Evolutionary conservation across 2,329 filamentous ascomycete genomes (phyloP), one percentile per base, ranked within the genome.

Genomic region (Penicillium sp.): DNA sequence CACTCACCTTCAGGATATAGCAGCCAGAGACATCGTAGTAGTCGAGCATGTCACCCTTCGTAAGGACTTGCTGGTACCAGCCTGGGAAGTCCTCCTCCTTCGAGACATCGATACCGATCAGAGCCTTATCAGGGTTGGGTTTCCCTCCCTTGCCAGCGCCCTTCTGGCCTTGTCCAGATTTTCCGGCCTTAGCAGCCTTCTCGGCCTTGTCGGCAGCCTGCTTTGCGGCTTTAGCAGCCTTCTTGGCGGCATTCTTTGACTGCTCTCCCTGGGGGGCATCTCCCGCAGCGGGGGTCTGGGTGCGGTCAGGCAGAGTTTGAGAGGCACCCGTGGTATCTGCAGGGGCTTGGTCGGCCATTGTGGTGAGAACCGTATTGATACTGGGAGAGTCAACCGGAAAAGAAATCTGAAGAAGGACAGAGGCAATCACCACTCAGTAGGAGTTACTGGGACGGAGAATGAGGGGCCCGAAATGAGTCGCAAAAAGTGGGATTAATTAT

Each of bases 21-120:
- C 96, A 97, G 53, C 93, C 92, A n/a, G 93, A 92, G 65, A 98
- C 94, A 81, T 97, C 91, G 74, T 97, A 98, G 86, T 97, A 99
- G 74, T 97, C 93, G 72, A 98, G 90, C 90, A 99, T 91, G 77
- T 97, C 92, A 71, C 92, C 92, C 86, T 99, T 99, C 74, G 93
- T 89, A 61, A 99, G 90, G 64, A 98, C 91, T 81, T 99, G 94
- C 81, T 97, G 92, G 81, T 99, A 99, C 95, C 95, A 99, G 79
- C 89, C 88, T 55, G 92, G 85, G 76, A 99, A 95, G 81, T 98
- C 92, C 52, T 91, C 90, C 53, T 90, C 84, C 81, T 97, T 98
- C 66, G 86, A 85, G 64, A 91, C 88, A 66, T 93, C 95, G 73
- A 97, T 97, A 67, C 93, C 93, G 71, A 95, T 96, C 67, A 96